phyloP scores from a whole-genome alignment of 768 basidiomycete genomes.

The Tylopilus rubrobrunneus region DNA sequence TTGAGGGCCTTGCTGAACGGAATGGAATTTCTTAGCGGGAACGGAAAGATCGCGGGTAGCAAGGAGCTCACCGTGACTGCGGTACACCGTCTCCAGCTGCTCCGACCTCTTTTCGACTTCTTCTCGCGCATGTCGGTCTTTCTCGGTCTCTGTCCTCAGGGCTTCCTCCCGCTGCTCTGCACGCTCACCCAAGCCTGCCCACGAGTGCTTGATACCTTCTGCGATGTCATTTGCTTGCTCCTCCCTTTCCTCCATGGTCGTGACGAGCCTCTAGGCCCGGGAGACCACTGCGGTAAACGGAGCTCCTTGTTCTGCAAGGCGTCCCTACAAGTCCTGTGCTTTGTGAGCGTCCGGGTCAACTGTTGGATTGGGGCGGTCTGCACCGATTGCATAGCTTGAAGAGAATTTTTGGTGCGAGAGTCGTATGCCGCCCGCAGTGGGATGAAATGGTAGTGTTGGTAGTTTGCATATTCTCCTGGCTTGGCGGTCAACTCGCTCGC shows the following conservation, averaged over 20 bases:
- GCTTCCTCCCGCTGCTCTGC: constrained; percentile 63
- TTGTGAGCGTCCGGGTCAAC: constrained; percentile 70
- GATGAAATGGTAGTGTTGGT: constrained; percentile 66
- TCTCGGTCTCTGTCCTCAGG: constrained; percentile 67
- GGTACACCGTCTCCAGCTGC: constrained; percentile 59
- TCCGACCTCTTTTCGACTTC: constrained; percentile 67
- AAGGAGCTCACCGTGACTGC: constrained; percentile 61
- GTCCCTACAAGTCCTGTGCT: constrained; percentile 57
- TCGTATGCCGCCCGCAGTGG: constrained; percentile 78
- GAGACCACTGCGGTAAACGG: constrained; percentile 76
- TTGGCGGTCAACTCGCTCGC: constrained; percentile 71
- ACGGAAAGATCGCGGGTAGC: constrained; percentile 42
- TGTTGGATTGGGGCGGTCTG: constrained; percentile 71
- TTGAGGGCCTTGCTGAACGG: constrained; percentile 52
- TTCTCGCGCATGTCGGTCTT: constrained; percentile 65
- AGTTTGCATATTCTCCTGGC: constrained; percentile 79
- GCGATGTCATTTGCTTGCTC: constrained; percentile 80
- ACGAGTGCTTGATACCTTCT: constrained; percentile 77
- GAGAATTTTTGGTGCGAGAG: constrained; percentile 59
- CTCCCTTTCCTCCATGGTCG: constrained; percentile 85
- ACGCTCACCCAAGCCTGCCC: constrained; percentile 68
- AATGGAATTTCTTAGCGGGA: constrained; percentile 45
- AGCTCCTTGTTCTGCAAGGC: constrained; percentile 51
- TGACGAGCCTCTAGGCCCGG: constrained; percentile 68
- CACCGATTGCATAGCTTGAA: constrained; percentile 70